Evolutionary conservation across 2,329 filamentous ascomycete genomes (phyloP), one percentile per base, ranked within the genome.

Genomic region (Reticulascus tulasneorum): DNA sequence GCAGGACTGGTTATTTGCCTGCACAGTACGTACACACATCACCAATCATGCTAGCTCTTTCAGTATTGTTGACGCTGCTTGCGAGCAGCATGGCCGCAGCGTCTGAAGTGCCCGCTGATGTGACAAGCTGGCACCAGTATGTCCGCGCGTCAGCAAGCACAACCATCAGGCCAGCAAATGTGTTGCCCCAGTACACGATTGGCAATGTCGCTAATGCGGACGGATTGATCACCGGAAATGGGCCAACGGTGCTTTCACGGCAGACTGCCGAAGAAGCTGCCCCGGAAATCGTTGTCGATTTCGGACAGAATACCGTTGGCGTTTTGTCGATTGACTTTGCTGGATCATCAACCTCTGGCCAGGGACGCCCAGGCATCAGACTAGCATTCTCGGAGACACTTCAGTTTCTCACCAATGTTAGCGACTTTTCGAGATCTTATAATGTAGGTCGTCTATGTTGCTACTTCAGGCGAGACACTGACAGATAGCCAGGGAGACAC

Each of bases 311-410:
- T 35, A 54, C 67, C 5, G 68, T 62, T 7, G 70, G 70, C 0
- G 51, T 62, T 23, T 37, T 72, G 5, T 56, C 52, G 5, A 65
- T 73, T 25, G 50, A 56, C 7, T 72, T 73, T 39, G 58, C 54
- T 2, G 61, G 61, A 1, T 55, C 60, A 1, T 42, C 44, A 9
- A 55, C 52, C 17, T 39, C 20, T 13, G 35, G 32, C 6, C 29
- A 29, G 7, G 58, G 47, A 32, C 51, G 52, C 19, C 68, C 60
- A 0, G 69, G 69, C 0, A 47, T 73, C n/a, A 55, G 58, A 23
- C 46, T 74, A 17, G 64, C 64, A 9, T 73, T 73, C 44, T 73
- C 70, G 1, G 70, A 74, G 48, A 67, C 66, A 0, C 45, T 69
- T 22, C 53, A 69, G 42, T 70, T 59, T 33, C 55, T 74, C 12